Base-by-base conservation (phyloP, 2,329 filamentous ascomycete genomes). In the Talaromyces funiculosus region DNA sequence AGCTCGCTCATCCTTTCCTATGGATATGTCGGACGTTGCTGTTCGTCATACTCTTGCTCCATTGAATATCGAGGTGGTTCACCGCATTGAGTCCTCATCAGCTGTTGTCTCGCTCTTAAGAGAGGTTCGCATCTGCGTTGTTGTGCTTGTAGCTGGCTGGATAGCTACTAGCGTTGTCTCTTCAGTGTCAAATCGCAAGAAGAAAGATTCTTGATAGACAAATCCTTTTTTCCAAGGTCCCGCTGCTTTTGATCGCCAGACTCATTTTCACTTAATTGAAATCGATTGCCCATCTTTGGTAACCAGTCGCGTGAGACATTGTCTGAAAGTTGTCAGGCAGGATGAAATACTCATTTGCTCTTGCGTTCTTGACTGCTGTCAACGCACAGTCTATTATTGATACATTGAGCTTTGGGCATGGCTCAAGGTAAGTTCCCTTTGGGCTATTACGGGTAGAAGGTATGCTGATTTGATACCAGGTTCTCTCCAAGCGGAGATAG, bases 401-500 rank as follows among this genome's bases (percentile, higher is more conserved):
- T 66, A 85, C 86, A 69, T 82, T 91, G 53, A 92, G 89, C 72
- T 95, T 95, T 72, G 91, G 91, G 38, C 84, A 89, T 70, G 82
- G 83, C 63, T 81, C 82, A 67, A 84, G 80, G 86, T 88, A 24
- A 53, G 43, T 57, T 35, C 3, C 2, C n/a, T 45, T 26, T n/a
- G 2, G 9, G 10, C 33, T 35, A 22, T 38, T 33, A 40, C 24
- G 26, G 16, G 6, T 22, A 24, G 22, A 38, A 6, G 57, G 61
- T 62, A n/a, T 62, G 37, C 57, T 26, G 38, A 61, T 54, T 18
- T 35, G 18, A 22, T 22, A 26, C 60, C 65, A 88, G 86, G 67
- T 84, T 94, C 77, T 88, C 88, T 55, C 82, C 75, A 31, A 75
- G 69, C 64, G 69, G 68, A 59, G 75, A 78, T 63, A 73, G 72